phyloP scores from a whole-genome alignment of 176 grass and related monocot species.

The Poa pratensis region DNA sequence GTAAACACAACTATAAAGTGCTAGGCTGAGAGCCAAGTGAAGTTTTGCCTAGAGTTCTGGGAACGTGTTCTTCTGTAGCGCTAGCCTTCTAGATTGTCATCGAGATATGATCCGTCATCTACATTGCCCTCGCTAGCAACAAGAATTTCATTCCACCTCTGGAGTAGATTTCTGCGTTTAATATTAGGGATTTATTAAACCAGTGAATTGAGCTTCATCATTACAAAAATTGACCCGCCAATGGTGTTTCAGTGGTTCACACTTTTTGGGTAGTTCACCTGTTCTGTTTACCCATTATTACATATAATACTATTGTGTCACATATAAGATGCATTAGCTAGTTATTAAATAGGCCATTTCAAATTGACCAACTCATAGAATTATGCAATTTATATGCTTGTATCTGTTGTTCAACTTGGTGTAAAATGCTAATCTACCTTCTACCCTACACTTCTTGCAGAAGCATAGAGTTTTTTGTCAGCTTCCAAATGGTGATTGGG shows the following conservation, averaged over 20 bases:
- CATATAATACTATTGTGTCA: neutral
- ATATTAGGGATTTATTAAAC: neutral
- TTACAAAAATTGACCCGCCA: neutral
- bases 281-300: neutral
- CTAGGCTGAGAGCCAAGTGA: neutral
- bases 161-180: neutral
- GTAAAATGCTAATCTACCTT: conserved; percentile 31
- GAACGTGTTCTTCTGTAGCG: neutral
- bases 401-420: conserved; percentile 12
- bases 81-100: conserved; percentile 5
- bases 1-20: conserved; percentile 4
- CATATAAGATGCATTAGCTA: conserved; percentile 25
- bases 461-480: conserved; percentile 83
- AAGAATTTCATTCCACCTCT: conserved; percentile 1
- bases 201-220: conserved; percentile 8
- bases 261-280: neutral
- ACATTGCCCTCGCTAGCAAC: neutral
- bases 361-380: neutral
- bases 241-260: neutral
- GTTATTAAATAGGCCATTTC: neutral
- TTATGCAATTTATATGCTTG: conserved; percentile 19
- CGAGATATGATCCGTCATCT: conserved; percentile 13
- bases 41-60: neutral
- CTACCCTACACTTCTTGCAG: conserved; percentile 57
- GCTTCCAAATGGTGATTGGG: conserved; percentile 82